Base-by-base conservation (phyloP, 805 yeast species). In the Metahyphopichia silvanorum region DNA sequence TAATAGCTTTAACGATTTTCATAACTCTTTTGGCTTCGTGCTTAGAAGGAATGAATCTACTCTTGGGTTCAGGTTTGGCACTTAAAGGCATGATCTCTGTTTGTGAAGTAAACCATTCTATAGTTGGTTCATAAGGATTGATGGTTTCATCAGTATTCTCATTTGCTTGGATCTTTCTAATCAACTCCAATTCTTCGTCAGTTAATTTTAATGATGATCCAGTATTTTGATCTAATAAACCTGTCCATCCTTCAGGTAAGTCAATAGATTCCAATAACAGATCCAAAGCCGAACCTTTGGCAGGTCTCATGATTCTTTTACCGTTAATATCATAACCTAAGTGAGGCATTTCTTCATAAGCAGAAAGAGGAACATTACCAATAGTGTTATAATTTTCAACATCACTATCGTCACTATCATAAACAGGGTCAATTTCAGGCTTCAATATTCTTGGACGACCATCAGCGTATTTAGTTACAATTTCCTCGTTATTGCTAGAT, bases 191-290 rank as follows among this genome's bases (percentile, higher is more conserved):
- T 61, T 93, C 98, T 53, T 91, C 97, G 33, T 74, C 73, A 6
- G 87, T 77, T 43, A 93, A 69, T 46, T 93, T 88, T 65, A 93
- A 73, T 33, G 86, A 71, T 7, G 79, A 59, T 40, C 98, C 99
- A 5, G 98, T 87, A 50, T 80, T 74, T 51, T 86, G 83, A 60
- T 93, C 98, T 40, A 91, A 65, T 40, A 93, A 70, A 29, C 99
- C 99, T 11, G 98, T 93, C 98, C 98, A 93, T 16, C 98, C 98
- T 61, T 86, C 94, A 10, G 98, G 98, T 42, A 93, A 69, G 40
- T 93, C 99, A 39, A 93, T 93, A 19, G 80, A 71, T 52, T 91
- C 98, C 43, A 93, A 66, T 41, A 93, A 72, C 50, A 82, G 84
- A 52, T 93, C 98, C 44, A 93, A 72, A 1, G 98, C 98, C 37